Base-by-base conservation (phyloP, 2,329 filamentous ascomycete species). In the Botrytis tulipae region DNA sequence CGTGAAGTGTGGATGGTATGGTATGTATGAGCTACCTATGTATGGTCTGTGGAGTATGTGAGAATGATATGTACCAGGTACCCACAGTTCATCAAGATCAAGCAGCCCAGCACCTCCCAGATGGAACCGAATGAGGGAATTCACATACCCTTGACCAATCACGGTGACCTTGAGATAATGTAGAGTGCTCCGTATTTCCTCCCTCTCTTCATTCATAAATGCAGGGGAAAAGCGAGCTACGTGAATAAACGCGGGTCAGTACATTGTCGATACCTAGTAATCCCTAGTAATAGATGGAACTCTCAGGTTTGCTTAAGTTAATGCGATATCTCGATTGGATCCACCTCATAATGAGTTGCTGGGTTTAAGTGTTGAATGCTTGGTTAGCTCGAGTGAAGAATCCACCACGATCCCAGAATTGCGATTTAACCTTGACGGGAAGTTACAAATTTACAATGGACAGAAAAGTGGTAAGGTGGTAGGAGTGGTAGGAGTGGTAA, bases 221-320 rank as follows among this genome's bases (percentile, higher is more conserved):
- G 42, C 61, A 65, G n/a, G 69, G 69, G 69, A 25, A 51, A 22
- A n/a, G 51, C 60, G 32, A 32, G 20, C n/a, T 32, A 54, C 60
- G 42, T 65, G 54, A 71, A 65, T 66, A 71, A 71, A 71, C 60
- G 70, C 70, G 60, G 60, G 60, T 66, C 60, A 71, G 35, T 6
- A 22, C 35, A 22, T 20, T 4, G 18, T 29, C 7, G n/a, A 16
- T 18, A 57, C 51, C 51, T 32, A 8, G 51, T 18, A 5, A 4
- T 18, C 29, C 51, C 51, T 32, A 8, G 51, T 29, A 18, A 29
- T 18, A 9, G n/a, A 57, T 57, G 51, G 51, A 57, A 29, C 51
- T 57, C n/a, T 57, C n/a, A 57, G 51, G 48, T 54, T 54, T 54
- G 48, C 48, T 57, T 32, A 57, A 57, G 51, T 57, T 29, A 54